Percentiles rank a stretch among this genome's conserved stretches.
Evolutionary conservation across 2,329 filamentous ascomycete genomes (phyloP).

Genomic region (Microcera coccophila): DNA sequence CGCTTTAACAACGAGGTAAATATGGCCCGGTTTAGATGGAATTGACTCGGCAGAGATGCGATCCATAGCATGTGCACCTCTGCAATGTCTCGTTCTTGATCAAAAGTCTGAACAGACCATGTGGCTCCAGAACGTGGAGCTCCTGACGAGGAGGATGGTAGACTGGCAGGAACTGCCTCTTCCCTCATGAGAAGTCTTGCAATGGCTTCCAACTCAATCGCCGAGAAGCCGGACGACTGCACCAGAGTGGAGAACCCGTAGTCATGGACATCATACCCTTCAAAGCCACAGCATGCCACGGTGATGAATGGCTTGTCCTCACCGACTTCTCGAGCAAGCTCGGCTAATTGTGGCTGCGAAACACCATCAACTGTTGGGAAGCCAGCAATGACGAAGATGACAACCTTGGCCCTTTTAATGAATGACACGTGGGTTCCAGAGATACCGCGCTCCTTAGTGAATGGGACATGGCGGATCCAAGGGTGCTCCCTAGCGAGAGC

Average conservation of each 20-base stretch:
- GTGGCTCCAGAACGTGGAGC: conserved; percentile 24
- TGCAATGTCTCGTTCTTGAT: conserved; percentile 36
- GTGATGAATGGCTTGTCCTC: conserved; percentile 50
- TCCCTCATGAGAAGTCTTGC: conserved; percentile 51
- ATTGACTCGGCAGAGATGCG: conserved; percentile 40
- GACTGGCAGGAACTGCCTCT: conserved; percentile 2
- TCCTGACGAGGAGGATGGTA: conserved; percentile 6
- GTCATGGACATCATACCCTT: conserved; percentile 37
- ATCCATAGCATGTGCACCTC: conserved; percentile 47
- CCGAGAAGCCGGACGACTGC: conserved; percentile 46
- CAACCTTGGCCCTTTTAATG: conserved; percentile 54
- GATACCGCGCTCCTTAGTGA: conserved; percentile 60
- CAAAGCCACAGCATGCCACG: conserved; percentile 47
- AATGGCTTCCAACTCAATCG: conserved; percentile 45
- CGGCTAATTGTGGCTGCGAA: conserved; percentile 51
- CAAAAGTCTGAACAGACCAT: conserved; percentile 43
- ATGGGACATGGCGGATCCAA: conserved; percentile 67
- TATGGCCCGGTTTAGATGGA: conserved; percentile 40
- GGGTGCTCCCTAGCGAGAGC: conserved; percentile 57
- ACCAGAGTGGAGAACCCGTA: conserved; percentile 50
- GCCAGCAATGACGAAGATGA: conserved; percentile 59
- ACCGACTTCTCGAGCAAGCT: conserved; percentile 40
- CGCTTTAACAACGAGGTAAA: conserved; percentile 48
- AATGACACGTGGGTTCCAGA: conserved; percentile 61
- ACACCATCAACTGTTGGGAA: conserved; percentile 44